Base-by-base conservation (phyloP, 2,329 filamentous ascomycete genomes). In the Teratosphaeria gauchensis region DNA sequence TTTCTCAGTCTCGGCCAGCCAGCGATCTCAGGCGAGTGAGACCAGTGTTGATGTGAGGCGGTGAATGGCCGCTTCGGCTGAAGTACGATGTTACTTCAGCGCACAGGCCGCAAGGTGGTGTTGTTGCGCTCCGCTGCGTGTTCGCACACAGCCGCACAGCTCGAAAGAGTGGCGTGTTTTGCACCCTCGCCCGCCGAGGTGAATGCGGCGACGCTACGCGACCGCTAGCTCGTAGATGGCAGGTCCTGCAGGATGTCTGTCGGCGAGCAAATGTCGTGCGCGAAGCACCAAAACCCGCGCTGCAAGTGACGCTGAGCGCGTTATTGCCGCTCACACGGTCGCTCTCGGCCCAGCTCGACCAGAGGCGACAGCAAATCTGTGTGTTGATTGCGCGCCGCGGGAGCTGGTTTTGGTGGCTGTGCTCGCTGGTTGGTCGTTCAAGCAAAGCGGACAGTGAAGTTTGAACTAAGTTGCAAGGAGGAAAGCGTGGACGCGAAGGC, bases 51-150 rank as follows among this genome's bases (percentile, higher is more conserved):
- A 19, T 48, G n/a, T 19, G 42, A 48, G 51, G 58, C 55, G 55
- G 55, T 59, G 58, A 59, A 51, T 57, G 58, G 53, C 31, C 21
- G 33, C 33, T 53, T 55, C 58, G 57, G 57, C 48, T 56, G 57
- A 56, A 59, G 35, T 59, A 54, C 57, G 42, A 33, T 53, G 56
- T 58, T 32, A 54, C 32, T 48, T 31, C n/a, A 16, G 52, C 56
- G 56, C 56, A 58, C 56, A 54, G 56, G 56, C 56, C 56, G 51
- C 16, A 12, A 3, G 16, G 56, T 48, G 48, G 51, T 54, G 52
- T 51, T n/a, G 56, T 30, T 48, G 52, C 30, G 53, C 38, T 30
- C 53, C 21, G 53, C 53, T 24, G 35, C 53, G 30, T 55, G 31
- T 30, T 38, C 28, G 53, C 53, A 28, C 28, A 55, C 53, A 21